Base-by-base conservation (phyloP, 208 protist species). In the Acanthamoeba lenticulata region DNA sequence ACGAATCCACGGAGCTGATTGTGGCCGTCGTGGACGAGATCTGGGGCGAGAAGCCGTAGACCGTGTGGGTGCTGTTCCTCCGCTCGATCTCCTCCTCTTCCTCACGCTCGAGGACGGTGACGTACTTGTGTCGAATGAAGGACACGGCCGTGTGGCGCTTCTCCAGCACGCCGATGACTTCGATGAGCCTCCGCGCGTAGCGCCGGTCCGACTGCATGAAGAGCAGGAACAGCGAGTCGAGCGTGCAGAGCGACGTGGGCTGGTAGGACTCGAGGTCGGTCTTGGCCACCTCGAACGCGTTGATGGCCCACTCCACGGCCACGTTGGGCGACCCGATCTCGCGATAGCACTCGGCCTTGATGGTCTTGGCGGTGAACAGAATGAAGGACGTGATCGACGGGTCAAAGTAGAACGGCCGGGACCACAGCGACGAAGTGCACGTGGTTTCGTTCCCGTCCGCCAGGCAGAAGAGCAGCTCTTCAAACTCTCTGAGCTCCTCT, bases 251-350 rank as follows among this genome's bases (percentile, higher is more conserved):
- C 19, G 69, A 79, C 32, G 69, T 79, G 38, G 69, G 69, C 40
- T 79, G 69, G 69, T 45, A 79, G 38, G n/a, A 79, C 24, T 79
- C 69, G 34, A 79, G 69, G 40, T 79, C 69, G 69, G 40, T 79
- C 1, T 45, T 44, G 21, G 69, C 69, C 69, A 79, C 69, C 38
- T 79, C 69, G 69, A 79, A 79, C 21, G 69, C 69, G 69, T 79
- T 79, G 69, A 79, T 79, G 36, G 69, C 69, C 69, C 69, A 79
- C 32, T 79, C 69, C 21, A 79, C 21, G 21, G 69, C 36, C 69
- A 79, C 29, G 40, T 79, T 79, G 36, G 27, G 4, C 7, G 0
- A 45, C 38, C 69, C 69, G 5, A 79, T n/a, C 38, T 79, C 69
- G 15, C 69, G 69, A 36, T 79, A 27, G 69, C 69, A 79, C 69